phyloP scores from a whole-genome alignment of 2,329 filamentous ascomycete genomes.

The Dichotomopilus funicola region DNA sequence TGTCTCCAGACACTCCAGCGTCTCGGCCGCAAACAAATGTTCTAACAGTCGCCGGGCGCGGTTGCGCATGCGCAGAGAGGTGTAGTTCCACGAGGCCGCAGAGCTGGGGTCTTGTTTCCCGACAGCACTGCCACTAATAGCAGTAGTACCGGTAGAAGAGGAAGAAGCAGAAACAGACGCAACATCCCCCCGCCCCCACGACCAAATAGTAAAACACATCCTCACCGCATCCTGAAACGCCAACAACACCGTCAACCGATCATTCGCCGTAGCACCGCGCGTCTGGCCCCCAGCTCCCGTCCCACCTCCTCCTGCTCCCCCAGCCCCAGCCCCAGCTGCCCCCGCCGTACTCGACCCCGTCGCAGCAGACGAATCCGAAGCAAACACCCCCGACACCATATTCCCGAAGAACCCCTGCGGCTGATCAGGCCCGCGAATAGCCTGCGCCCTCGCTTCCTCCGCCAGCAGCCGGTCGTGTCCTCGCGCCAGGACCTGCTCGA shows the following conservation, averaged over 20 bases:
- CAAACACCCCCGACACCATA: conserved; percentile 87
- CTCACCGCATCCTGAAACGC: conserved; percentile 94
- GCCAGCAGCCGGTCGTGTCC: conserved; percentile 75
- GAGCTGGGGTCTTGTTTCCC: conserved; percentile 58
- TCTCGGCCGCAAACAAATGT: conserved; percentile 86
- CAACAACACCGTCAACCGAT: conserved; percentile 85
- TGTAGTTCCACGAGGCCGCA: conserved; percentile 80
- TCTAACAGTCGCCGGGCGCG: conserved; percentile 81
- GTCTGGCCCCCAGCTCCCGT: conserved; percentile 40
- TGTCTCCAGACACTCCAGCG: conserved; percentile 88
- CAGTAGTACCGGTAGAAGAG: too few species aligned
- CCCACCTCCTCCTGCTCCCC: too few species aligned
- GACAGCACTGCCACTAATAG: conserved; percentile 37
- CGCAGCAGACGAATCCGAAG: conserved; percentile 56
- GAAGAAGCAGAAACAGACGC: too few species aligned
- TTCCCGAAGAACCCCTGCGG: conserved; percentile 86
- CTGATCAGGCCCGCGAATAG: conserved; percentile 72
- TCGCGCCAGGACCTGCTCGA: conserved; percentile 83
- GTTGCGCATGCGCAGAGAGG: conserved; percentile 84
- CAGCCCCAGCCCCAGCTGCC: too few species aligned
- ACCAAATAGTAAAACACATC: conserved; percentile 91
- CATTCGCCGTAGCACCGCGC: conserved; percentile 84
- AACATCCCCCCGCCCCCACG: conserved; percentile 63
- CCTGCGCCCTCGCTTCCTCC: conserved; percentile 64
- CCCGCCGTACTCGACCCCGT: too few species aligned